Conservation (phyloP, 2,329 filamentous ascomycete genomes). For the Neurospora sp. region DNA sequence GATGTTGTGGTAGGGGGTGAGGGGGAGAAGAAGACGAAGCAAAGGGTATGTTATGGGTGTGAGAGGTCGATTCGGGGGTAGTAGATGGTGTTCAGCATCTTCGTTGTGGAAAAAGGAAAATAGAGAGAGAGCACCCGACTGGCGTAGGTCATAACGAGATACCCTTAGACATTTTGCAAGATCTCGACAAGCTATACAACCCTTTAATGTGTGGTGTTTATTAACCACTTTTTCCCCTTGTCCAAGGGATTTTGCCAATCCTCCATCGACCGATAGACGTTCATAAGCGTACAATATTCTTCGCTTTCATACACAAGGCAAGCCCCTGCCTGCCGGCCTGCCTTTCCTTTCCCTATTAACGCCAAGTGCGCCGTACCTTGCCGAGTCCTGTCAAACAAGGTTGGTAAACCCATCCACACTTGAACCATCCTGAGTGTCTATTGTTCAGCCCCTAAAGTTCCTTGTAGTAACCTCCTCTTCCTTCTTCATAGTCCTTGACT, state of each 20-base stretch:
- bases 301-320: neutral
- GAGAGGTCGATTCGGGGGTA: slow-evolving; percentile 46
- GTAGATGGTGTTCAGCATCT: neutral
- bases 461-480: neutral
- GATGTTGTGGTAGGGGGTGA: slow-evolving; percentile 35
- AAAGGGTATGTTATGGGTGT: slow-evolving; percentile 62
- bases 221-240: neutral
- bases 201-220: neutral
- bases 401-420: neutral
- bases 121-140: neutral
- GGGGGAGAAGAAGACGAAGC: slow-evolving; percentile 17
- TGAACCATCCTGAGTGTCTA: neutral
- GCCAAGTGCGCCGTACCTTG: neutral
- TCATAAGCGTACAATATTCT: neutral
- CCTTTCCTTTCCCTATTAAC: neutral
- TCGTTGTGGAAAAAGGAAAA: neutral
- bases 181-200: neutral
- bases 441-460: neutral
- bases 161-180: neutral
- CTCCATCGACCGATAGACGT: neutral
- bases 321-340: neutral
- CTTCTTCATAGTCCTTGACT: neutral
- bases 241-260: neutral
- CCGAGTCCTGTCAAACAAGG: neutral
- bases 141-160: neutral